These are phyloP conservation scores for Yamadazyma triangularis DNA, from an alignment of 1,139 yeast genomes.

Conservation along the genomic window DNA sequence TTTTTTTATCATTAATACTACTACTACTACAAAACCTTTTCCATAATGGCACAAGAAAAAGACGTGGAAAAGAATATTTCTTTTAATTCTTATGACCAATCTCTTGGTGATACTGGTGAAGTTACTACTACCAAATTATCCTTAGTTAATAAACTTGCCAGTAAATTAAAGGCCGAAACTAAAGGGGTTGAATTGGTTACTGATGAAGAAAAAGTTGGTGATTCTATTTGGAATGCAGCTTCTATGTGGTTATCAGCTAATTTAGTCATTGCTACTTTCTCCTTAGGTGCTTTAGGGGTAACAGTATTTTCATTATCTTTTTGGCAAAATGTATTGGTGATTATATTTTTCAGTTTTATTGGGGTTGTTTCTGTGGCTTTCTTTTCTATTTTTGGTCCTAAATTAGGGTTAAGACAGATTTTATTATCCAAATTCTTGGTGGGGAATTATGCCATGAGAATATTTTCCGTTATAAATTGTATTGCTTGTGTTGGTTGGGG, in stretches of 20 bases:
- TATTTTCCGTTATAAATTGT: conserved; percentile 73
- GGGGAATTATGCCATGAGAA: conserved; percentile 72
- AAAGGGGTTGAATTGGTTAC: conserved; percentile 69
- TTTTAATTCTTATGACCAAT: neutral
- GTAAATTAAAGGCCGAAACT: conserved; percentile 49
- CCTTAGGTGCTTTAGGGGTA: conserved; percentile 79
- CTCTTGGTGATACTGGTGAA: conserved; percentile 20
- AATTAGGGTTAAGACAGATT: conserved; percentile 86
- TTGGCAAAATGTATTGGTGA: conserved; percentile 59
- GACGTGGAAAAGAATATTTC: conserved; percentile 52
- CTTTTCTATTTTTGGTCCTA: conserved; percentile 80
- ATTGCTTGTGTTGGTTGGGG: conserved; percentile 96
- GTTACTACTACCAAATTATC: conserved; percentile 13
- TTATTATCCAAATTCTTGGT: conserved; percentile 71
- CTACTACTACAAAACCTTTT: no score
- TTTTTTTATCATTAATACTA: no score
- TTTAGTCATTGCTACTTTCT: conserved; percentile 78
- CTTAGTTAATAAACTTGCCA: conserved; percentile 26
- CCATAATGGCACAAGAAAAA: conserved; percentile 32
- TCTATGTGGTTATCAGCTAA: conserved; percentile 94
- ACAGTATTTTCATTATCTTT: conserved; percentile 52
- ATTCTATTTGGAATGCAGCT: conserved; percentile 63
- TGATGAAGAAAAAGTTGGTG: conserved; percentile 61
- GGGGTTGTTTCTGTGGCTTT: conserved; percentile 81
- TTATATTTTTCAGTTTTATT: conserved; percentile 66